These are phyloP conservation scores for Tricholomella constricta DNA, from an alignment of 768 basidiomycete species.

Conservation along the genomic window DNA sequence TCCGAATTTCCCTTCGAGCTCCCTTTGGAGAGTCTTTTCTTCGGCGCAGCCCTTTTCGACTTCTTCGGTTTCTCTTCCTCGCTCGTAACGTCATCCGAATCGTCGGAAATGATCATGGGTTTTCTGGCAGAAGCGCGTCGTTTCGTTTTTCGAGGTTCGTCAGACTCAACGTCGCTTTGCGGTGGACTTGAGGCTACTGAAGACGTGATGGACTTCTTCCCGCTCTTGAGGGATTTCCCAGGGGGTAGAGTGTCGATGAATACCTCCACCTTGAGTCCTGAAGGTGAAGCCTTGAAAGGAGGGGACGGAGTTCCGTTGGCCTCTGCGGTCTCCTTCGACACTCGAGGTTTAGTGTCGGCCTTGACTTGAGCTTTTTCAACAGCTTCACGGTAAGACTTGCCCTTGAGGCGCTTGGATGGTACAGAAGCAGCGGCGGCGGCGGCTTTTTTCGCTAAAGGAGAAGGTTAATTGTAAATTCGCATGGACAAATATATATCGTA, in stretches of 20 bases:
- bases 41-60: slow-evolving; percentile 22
- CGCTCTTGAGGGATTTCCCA: slow-evolving; percentile 18
- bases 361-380: slow-evolving; percentile 40
- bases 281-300: slow-evolving; percentile 26
- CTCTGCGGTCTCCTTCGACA: slow-evolving; percentile 11
- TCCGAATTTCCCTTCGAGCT: slow-evolving; percentile 19
- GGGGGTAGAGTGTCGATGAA: slow-evolving; percentile 44
- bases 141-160: slow-evolving; percentile 36
- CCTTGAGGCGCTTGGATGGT: slow-evolving; percentile 71
- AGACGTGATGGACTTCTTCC: slow-evolving; percentile 26
- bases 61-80: slow-evolving; percentile 30
- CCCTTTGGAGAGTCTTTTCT: slow-evolving; percentile 26
- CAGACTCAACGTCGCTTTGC: slow-evolving; percentile 41
- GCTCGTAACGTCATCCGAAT: slow-evolving; percentile 42
- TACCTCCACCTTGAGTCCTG: slow-evolving; percentile 57
- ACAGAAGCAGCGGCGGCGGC: slow-evolving; percentile 43
- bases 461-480: slow-evolving; percentile 3
- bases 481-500: slow-evolving; percentile 31
- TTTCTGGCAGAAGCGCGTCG: slow-evolving; percentile 42
- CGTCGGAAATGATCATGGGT: slow-evolving; percentile 55
- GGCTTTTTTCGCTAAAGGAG: slow-evolving; percentile 51
- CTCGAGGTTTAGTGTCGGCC: slow-evolving; percentile 8
- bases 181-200: slow-evolving; percentile 37
- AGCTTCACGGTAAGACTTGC: slow-evolving; percentile 71
- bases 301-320: slow-evolving; percentile 16